These are phyloP conservation scores for Ceriops decandra DNA, from an alignment of 345 rosid genomes.

Conservation along the genomic window DNA sequence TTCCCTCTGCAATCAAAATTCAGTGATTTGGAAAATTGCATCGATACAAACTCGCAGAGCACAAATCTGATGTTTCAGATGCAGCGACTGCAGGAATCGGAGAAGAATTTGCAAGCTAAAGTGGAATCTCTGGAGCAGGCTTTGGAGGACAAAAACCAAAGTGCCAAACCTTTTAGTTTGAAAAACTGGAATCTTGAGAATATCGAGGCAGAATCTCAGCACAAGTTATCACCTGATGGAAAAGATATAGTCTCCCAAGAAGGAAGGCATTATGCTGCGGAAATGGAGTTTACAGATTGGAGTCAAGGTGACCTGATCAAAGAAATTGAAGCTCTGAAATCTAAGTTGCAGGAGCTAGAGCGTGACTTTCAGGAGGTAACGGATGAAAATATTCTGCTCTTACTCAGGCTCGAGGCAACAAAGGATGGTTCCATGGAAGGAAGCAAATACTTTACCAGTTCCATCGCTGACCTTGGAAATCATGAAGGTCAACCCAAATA, in stretches of 20 bases:
- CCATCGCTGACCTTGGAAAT: conserved; percentile 13
- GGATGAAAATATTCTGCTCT: conserved; percentile 55
- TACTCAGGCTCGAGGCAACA: conserved; percentile 40
- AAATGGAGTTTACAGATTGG: conserved; percentile 8
- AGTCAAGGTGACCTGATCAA: conserved; percentile 16
- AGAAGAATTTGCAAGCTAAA: conserved; percentile 32
- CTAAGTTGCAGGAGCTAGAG: conserved; percentile 50
- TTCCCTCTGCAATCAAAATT: conserved; percentile 23
- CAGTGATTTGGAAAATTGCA: conserved; percentile 27
- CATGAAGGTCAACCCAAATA: conserved; percentile 15
- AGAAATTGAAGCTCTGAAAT: conserved; percentile 41
- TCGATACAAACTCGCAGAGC: conserved; percentile 22
- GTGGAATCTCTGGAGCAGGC: conserved; percentile 37
- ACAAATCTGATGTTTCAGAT: conserved; percentile 22
- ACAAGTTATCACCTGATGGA: conserved; percentile 33
- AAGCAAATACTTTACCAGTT: conserved; percentile 2
- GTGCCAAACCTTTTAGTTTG: conserved; percentile 7
- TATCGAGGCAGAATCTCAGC: conserved; percentile 23
- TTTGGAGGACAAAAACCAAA: conserved; percentile 18
- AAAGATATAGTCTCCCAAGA: conserved; percentile 24
- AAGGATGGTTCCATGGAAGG: conserved; percentile 20
- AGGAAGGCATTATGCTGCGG: conserved; percentile 13
- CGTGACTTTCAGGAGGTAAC: conserved; percentile 59
- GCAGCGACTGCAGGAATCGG: conserved; percentile 35
- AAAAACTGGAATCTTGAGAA: conserved; percentile 9